Evolutionary conservation across 23 red algal genomes (phyloP).

Genomic region (Gracilaria caudata): DNA sequence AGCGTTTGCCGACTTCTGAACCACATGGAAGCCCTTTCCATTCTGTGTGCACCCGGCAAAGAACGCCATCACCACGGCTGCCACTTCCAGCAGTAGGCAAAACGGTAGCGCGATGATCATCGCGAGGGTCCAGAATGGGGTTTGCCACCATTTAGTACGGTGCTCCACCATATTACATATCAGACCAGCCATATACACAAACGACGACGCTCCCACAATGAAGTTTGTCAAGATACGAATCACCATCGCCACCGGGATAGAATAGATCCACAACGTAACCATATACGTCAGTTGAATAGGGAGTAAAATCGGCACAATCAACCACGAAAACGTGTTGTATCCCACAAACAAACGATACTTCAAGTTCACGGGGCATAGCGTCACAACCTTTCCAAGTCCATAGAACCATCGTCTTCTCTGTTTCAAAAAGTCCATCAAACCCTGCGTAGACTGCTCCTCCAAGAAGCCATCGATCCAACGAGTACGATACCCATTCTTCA

Average conservation of each 20-base stretch:
- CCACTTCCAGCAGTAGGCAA: constrained; percentile 44
- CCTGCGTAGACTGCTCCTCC: constrained; percentile 40
- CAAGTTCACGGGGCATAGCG: constrained; percentile 11
- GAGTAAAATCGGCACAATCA: constrained; percentile 32
- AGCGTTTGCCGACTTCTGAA: constrained; percentile 38
- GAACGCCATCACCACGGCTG: constrained; percentile 32
- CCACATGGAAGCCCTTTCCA: constrained; percentile 59
- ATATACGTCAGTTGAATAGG: constrained; percentile 44
- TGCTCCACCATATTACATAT: constrained; percentile 39
- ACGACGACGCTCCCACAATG: constrained; percentile 32
- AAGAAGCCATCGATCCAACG: constrained; percentile 38
- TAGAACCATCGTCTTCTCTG: constrained; percentile 60
- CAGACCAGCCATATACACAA: constrained; percentile 32
- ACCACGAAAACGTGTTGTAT: constrained; percentile 30
- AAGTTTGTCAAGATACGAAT: constrained; percentile 41
- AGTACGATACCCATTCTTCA: constrained; percentile 42
- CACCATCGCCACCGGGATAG: neutral
- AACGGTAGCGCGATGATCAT: constrained; percentile 42
- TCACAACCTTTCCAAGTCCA: constrained; percentile 45
- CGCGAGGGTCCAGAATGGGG: constrained; percentile 17
- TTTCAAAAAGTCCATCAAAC: constrained; percentile 52
- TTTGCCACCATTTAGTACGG: constrained; percentile 20
- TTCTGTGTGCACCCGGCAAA: constrained; percentile 52
- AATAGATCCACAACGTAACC: constrained; percentile 20
- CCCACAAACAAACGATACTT: constrained; percentile 30